Conservation (phyloP, 176 grass and related monocot genomes). For the Musa schizocarpa region DNA sequence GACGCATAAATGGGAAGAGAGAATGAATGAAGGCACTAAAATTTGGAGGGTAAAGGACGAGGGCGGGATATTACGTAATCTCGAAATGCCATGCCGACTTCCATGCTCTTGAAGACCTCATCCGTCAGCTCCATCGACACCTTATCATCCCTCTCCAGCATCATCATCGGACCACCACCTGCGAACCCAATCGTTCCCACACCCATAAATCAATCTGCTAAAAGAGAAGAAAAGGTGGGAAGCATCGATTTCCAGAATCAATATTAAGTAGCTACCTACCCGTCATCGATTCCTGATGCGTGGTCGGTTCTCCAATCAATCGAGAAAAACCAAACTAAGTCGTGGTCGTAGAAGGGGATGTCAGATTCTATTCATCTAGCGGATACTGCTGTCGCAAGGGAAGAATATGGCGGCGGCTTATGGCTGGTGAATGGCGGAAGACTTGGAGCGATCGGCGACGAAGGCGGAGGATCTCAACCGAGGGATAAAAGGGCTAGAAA, state of each 20-base stretch:
- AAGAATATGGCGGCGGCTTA: too few species aligned
- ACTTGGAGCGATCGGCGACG: too few species aligned
- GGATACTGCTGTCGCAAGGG: too few species aligned
- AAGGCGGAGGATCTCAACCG: too few species aligned
- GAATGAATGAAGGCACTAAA: too few species aligned
- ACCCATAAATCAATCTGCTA: background rate
- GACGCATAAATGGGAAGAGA: too few species aligned
- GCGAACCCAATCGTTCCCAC: background rate
- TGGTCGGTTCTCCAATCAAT: background rate
- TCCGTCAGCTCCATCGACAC: conserved; percentile 70
- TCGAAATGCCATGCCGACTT: conserved; percentile 87
- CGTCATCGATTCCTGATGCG: background rate
- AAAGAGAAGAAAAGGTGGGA: background rate
- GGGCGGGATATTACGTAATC: conserved; percentile 56
- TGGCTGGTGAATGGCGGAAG: too few species aligned
- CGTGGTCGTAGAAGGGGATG: background rate
- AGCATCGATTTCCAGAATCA: background rate
- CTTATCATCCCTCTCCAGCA: conserved; percentile 18
- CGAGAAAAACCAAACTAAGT: background rate
- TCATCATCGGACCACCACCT: conserved; percentile 6
- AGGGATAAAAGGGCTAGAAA: too few species aligned
- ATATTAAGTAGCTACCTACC: background rate
- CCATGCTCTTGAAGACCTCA: conserved; percentile 95
- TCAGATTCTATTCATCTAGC: too few species aligned
- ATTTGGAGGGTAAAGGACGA: background rate